Percentiles rank a stretch among this genome's conserved stretches.
Conservation (phyloP, 169 alveolate genomes). For the Amoebophrya sp. region DNA sequence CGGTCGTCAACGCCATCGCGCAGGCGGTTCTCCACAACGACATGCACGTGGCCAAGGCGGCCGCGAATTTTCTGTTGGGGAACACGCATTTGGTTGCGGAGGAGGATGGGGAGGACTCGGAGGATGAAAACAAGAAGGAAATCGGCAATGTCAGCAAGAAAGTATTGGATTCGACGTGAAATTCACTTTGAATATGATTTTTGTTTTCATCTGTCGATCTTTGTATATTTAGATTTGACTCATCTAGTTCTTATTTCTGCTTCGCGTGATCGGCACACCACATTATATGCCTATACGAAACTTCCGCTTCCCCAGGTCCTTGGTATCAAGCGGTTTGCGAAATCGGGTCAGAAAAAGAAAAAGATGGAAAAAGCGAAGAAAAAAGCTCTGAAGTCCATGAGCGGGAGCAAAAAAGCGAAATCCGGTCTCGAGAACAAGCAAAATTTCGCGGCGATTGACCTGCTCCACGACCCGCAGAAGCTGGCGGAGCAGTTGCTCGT, state of each 20-base stretch:
- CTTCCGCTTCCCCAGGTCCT: too few relatives aligned
- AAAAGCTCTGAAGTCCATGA: background rate
- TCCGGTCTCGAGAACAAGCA: background rate
- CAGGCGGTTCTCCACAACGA: background rate
- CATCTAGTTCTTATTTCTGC: too few relatives aligned
- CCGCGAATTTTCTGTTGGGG: background rate
- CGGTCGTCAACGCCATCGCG: background rate
- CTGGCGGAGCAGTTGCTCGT: background rate
- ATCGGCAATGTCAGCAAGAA: conserved; percentile 2
- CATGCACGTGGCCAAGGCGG: background rate
- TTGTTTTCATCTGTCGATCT: too few relatives aligned
- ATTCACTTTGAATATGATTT: too few relatives aligned
- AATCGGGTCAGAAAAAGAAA: background rate
- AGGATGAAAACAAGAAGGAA: background rate
- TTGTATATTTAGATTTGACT: too few relatives aligned
- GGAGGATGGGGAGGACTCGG: background rate
- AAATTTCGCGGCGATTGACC: background rate
- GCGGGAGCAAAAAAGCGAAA: background rate
- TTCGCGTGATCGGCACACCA: too few relatives aligned
- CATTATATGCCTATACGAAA: too few relatives aligned
- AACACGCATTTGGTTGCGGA: background rate
- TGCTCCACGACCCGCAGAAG: conserved; percentile 23
- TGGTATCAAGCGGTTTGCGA: background rate
- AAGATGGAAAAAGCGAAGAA: background rate
- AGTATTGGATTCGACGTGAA: too few relatives aligned